Evolutionary conservation across 495 filamentous ascomycete genomes (phyloP).

Genomic region (Penicillium ochrochloron): DNA sequence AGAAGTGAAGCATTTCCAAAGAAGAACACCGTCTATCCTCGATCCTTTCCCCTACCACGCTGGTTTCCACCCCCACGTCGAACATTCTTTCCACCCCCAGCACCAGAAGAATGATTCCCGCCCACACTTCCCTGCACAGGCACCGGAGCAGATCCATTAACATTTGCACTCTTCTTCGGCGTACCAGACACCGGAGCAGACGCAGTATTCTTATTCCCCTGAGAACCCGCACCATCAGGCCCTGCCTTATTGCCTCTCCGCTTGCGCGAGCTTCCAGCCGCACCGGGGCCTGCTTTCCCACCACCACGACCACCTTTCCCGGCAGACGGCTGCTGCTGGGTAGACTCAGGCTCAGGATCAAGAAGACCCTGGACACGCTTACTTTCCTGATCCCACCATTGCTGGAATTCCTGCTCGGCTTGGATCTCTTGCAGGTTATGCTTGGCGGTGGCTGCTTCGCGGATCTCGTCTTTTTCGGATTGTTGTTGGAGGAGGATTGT

Average conservation of each 20-base stretch:
- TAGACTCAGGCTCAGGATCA: conserved; percentile 55
- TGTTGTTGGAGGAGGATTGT: conserved; percentile 89
- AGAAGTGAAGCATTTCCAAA: background rate
- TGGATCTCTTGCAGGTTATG: conserved; percentile 92
- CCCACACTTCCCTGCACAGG: conserved; percentile 8
- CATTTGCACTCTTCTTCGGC: conserved; percentile 20
- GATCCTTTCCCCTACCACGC: conserved; percentile 24
- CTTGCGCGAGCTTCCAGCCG: conserved; percentile 30
- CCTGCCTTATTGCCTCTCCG: conserved; percentile 35
- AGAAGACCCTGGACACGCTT: conserved; percentile 66
- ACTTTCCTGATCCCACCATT: conserved; percentile 97
- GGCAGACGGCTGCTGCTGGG: conserved; percentile 33
- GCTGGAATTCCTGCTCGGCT: conserved; percentile 92
- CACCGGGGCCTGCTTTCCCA: conserved; percentile 19
- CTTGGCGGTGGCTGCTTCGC: conserved; percentile 79
- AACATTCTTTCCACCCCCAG: conserved; percentile 14
- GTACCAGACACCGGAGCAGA: conserved; percentile 9
- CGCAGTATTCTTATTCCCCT: conserved; percentile 10
- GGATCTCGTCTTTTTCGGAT: conserved; percentile 79
- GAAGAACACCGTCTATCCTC: conserved; percentile 3
- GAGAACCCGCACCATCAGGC: conserved; percentile 7
- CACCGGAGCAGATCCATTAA: conserved; percentile 12
- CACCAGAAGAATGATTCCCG: conserved; percentile 14
- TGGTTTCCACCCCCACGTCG: conserved; percentile 27
- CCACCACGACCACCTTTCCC: conserved; percentile 38